Evolutionary conservation across 441 rosid genomes (phyloP).

Genomic region (Jatropha multifida): DNA sequence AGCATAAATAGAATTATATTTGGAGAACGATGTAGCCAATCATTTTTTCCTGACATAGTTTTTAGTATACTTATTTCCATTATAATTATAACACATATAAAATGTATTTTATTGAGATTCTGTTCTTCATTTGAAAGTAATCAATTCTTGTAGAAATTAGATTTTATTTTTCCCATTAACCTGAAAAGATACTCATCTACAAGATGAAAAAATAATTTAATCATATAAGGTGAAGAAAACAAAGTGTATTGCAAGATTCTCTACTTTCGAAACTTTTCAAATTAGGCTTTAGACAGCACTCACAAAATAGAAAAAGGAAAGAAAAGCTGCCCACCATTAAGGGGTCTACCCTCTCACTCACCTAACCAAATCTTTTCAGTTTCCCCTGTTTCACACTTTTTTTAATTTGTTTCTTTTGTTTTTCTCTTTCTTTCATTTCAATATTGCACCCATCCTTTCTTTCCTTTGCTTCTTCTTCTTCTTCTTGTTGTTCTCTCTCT

Average conservation of each 20-base stretch:
- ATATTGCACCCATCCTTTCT: not conserved
- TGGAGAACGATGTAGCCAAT: too few species aligned
- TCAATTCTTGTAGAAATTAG: too few species aligned
- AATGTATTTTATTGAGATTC: too few species aligned
- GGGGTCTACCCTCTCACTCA: slow-evolving; percentile 32
- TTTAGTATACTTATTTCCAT: too few species aligned
- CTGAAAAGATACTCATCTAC: too few species aligned
- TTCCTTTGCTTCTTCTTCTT: not conserved
- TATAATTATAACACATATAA: too few species aligned
- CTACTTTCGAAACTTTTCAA: slow-evolving; percentile 32
- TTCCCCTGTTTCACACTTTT: not conserved
- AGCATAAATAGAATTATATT: too few species aligned
- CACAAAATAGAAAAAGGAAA: slow-evolving; percentile 6
- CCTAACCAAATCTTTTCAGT: slow-evolving; percentile 21
- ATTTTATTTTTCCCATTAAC: not conserved
- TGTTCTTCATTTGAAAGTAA: too few species aligned
- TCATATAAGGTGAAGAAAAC: not conserved
- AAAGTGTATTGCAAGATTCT: slow-evolving; percentile 20
- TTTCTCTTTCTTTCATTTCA: not conserved
- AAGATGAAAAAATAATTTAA: not conserved
- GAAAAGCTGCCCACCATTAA: slow-evolving; percentile 41
- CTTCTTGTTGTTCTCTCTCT: not conserved
- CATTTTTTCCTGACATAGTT: too few species aligned
- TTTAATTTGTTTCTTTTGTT: not conserved
- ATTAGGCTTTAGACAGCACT: slow-evolving; percentile 30